Evolutionary conservation across 2,329 filamentous ascomycete species (phyloP).

Genomic region (Fusarium agapanthi): DNA sequence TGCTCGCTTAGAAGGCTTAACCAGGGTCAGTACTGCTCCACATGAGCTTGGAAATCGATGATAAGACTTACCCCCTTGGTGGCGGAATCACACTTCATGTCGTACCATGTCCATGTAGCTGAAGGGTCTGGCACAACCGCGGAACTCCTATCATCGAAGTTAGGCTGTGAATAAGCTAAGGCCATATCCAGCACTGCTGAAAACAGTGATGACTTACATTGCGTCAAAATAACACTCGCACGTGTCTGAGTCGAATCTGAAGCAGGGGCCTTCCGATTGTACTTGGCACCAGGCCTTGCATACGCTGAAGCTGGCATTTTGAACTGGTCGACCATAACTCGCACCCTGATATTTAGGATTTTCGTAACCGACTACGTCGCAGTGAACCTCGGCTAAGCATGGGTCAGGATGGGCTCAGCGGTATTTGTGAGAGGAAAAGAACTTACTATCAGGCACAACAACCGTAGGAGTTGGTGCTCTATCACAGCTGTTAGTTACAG

Average conservation of each 20-base stretch:
- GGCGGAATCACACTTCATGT: neutral
- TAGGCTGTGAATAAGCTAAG: too few relatives aligned
- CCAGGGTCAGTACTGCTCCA: neutral
- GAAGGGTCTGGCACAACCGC: too few relatives aligned
- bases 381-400: neutral
- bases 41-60: accelerated
- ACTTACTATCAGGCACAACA: neutral
- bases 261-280: too few relatives aligned
- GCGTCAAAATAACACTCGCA: too few relatives aligned
- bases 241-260: too few relatives aligned
- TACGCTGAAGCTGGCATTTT: neutral
- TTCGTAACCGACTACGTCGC: neutral
- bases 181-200: too few relatives aligned
- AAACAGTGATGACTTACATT: too few relatives aligned
- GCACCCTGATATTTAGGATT: too few relatives aligned
- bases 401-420: accelerated
- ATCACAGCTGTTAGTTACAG: neutral
- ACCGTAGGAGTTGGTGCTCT: neutral
- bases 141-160: neutral
- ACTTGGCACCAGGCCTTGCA: too few relatives aligned
- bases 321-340: too few relatives aligned
- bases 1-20: neutral
- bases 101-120: neutral
- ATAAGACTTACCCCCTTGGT: neutral
- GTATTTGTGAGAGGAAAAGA: accelerated